Base-by-base conservation (phyloP, 73 alveolate species). In the Paramecium biaurelia region DNA sequence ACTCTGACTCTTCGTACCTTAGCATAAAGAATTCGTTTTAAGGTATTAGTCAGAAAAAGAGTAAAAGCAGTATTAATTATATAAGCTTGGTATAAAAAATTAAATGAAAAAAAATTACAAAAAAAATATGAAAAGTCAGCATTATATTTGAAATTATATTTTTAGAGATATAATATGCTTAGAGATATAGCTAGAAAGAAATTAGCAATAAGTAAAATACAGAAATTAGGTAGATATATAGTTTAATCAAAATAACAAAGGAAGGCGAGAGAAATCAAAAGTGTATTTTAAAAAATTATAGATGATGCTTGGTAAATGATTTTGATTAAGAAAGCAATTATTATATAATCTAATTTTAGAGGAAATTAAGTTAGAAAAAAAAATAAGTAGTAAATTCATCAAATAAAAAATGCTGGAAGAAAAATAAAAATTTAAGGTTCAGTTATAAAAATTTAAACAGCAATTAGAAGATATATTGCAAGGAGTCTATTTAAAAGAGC, bases 401-500 rank as follows among this genome's bases (percentile, higher is more conserved):
- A 86, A 84, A 95, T 96, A 12, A 26, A 67, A 21, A 68, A 95
- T 57, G 95, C 95, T 59, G 89, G 89, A 53, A 82, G 89, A 43
- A 82, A 79, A 28, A 20, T 67, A 26, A 92, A 85, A 49, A 47
- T 70, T 23, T 79, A 92, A 23, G 93, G 68, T 56, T 93, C 96
- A 12, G 92, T 92, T 5, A 93, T 84, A 70, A 72, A 67, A 34
- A 59, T 94, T 12, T 82, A 96, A 68, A 88, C 93, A 56, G 42
- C 87, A 24, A 43, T 93, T 12, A 94, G 95, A 85, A 94, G 93
- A 58, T 79, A 79, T 59, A 41, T 94, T 15, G 98, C 95, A 0
- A 96, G 97, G 86, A 74, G 72, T 21, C 15, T 96, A 57, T 41
- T 96, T 85, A 68, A 92, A 63, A 89, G 90, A 59, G 85, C 95